Evolutionary conservation across 2,329 filamentous ascomycete species (phyloP).

Genomic region (Emergomyces africanus): DNA sequence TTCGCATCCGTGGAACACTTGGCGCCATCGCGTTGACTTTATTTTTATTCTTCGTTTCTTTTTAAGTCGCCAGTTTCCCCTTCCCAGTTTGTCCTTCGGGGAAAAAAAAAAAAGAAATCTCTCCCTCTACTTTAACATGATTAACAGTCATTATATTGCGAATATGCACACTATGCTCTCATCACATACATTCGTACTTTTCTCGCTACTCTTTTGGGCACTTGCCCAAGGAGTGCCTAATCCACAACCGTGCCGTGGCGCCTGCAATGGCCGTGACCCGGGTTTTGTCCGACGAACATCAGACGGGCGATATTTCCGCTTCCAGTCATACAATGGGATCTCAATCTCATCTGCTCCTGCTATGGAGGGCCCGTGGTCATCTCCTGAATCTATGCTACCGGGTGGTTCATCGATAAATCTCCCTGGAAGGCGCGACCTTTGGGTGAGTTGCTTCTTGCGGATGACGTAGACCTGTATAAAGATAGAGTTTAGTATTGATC

Average conservation of each 20-base stretch:
- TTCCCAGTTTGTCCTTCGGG: background rate
- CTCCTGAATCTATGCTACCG: background rate
- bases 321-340: conserved; percentile 1
- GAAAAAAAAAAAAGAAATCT: background rate
- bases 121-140: background rate
- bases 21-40: background rate
- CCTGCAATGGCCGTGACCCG: conserved; percentile 2
- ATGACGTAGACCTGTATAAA: background rate
- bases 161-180: background rate
- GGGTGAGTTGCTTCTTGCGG: background rate
- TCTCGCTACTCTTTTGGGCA: background rate
- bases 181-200: background rate
- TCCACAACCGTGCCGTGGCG: background rate
- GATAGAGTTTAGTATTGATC: background rate
- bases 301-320: conserved; percentile 1
- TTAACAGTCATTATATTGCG: background rate
- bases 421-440: background rate
- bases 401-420: background rate
- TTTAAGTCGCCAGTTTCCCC: background rate
- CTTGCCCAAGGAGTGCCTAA: background rate
- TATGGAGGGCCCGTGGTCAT: conserved; percentile 1
- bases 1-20: background rate
- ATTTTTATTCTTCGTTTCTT: background rate
- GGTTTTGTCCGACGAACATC: background rate
- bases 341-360: conserved; percentile 1